Conservation (phyloP, 140 eudicot genomes). For the Oenanthe javanica region DNA sequence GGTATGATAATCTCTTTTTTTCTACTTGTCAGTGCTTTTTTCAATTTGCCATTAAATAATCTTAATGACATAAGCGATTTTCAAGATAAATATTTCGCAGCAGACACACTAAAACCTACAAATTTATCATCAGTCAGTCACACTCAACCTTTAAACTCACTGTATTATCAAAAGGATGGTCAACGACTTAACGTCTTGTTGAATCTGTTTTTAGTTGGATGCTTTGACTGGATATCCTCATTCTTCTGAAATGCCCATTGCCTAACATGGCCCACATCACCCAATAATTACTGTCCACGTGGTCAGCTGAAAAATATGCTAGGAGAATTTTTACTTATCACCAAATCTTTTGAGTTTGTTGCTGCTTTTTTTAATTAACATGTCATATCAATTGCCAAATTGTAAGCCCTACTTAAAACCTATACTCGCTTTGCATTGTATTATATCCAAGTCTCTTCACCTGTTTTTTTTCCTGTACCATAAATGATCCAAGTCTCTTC, state of each 20-base stretch:
- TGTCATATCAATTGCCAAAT: neutral
- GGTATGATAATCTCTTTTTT: constrained; percentile 38
- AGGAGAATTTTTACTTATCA: neutral
- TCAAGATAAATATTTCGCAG: neutral
- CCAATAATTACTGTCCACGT: neutral
- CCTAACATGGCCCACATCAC: neutral
- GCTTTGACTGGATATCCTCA: neutral
- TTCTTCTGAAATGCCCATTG: neutral
- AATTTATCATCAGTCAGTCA: neutral
- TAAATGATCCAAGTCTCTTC: too few relatives aligned
- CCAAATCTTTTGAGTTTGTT: neutral
- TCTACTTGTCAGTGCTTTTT: neutral
- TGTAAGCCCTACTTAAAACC: neutral
- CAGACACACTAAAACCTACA: neutral
- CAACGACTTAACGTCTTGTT: neutral
- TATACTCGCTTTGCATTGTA: neutral
- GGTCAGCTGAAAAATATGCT: neutral
- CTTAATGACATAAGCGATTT: neutral
- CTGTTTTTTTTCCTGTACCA: neutral
- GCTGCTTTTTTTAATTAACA: neutral
- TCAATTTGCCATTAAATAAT: neutral
- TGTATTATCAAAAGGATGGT: neutral
- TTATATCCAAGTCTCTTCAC: neutral
- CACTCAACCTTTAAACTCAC: neutral
- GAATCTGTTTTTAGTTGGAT: neutral